These are phyloP conservation scores for Silene noctiflora DNA, from an alignment of 179 eudicot genomes.

Conservation along the genomic window DNA sequence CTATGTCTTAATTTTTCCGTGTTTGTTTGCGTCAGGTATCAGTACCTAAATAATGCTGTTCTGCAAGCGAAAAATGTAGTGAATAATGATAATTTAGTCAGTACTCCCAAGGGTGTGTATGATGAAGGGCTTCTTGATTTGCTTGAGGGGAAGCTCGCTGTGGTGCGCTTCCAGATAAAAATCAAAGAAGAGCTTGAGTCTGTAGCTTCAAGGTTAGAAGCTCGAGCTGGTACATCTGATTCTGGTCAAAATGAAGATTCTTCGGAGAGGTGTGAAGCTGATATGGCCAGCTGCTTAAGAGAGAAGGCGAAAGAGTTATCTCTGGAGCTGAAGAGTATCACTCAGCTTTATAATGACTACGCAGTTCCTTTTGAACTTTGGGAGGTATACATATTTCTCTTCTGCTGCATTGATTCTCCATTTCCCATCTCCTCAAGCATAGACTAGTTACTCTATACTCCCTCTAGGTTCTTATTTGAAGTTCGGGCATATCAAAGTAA, in stretches of 20 bases:
- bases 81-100: conserved; percentile 42
- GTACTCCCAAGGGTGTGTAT: conserved; percentile 48
- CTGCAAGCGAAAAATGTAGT: conserved; percentile 86
- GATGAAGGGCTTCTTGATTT: conserved; percentile 88
- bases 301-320: conserved; percentile 84
- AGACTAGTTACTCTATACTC: not conserved
- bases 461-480: not conserved
- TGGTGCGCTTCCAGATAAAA: conserved; percentile 84
- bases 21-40: conserved; percentile 58
- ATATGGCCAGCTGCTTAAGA: conserved; percentile 32
- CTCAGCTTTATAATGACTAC: conserved; percentile 87
- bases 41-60: conserved; percentile 85
- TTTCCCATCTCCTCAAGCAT: not conserved
- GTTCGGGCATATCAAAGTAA: not conserved
- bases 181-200: conserved; percentile 70
- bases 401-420: not conserved
- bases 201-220: conserved; percentile 52
- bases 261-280: conserved; percentile 38
- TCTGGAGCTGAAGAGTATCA: conserved; percentile 74
- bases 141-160: conserved; percentile 94
- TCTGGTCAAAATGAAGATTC: conserved; percentile 43
- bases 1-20: not conserved
- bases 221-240: conserved; percentile 49
- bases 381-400: conserved; percentile 55
- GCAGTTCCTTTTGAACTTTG: conserved; percentile 95